A percentile compares a stretch with the other conserved stretches of the same genome.
These are phyloP conservation scores for Phytophthora idaei DNA, from an alignment of 352 stramenopile species.

Conservation along the genomic window DNA sequence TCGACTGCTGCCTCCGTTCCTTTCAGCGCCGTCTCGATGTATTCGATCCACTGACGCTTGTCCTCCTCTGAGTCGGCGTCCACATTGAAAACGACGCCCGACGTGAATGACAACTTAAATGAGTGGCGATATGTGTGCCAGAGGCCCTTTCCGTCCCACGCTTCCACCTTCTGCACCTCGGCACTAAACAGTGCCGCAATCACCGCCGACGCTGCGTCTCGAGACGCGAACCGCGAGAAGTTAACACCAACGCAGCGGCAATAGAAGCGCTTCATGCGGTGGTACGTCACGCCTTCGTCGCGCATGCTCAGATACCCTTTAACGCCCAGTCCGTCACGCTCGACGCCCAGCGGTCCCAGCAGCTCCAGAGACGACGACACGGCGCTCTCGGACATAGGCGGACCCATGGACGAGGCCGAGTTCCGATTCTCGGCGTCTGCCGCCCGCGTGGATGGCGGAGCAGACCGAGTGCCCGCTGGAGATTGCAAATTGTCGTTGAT, in stretches of 20 bases:
- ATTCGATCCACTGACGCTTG: slow-evolving; percentile 78
- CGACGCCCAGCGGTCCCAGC: slow-evolving; percentile 42
- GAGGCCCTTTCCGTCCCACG: slow-evolving; percentile 85
- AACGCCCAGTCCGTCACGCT: slow-evolving; percentile 70
- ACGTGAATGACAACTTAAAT: slow-evolving; percentile 85
- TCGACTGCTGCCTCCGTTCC: slow-evolving; percentile 40
- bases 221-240: slow-evolving; percentile 75
- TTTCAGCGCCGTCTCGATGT: slow-evolving; percentile 69
- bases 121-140: slow-evolving; percentile 85
- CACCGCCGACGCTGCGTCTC: slow-evolving; percentile 60
- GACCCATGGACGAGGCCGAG: slow-evolving; percentile 19
- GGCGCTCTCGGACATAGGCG: slow-evolving; percentile 34
- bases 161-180: slow-evolving; percentile 79
- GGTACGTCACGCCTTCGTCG: slow-evolving; percentile 83
- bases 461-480: slow-evolving; percentile 14
- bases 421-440: slow-evolving; percentile 22
- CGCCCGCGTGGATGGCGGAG: slow-evolving; percentile 20
- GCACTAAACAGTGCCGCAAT: slow-evolving; percentile 70
- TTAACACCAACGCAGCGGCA: slow-evolving; percentile 82
- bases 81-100: slow-evolving; percentile 77
- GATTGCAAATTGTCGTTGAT: slow-evolving; percentile 23
- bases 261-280: slow-evolving; percentile 89
- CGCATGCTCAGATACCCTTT: slow-evolving; percentile 84
- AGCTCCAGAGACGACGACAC: slow-evolving; percentile 32
- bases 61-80: slow-evolving; percentile 83